phyloP scores from a whole-genome alignment of 2,329 filamentous ascomycete species.

The Eutypa lata region DNA sequence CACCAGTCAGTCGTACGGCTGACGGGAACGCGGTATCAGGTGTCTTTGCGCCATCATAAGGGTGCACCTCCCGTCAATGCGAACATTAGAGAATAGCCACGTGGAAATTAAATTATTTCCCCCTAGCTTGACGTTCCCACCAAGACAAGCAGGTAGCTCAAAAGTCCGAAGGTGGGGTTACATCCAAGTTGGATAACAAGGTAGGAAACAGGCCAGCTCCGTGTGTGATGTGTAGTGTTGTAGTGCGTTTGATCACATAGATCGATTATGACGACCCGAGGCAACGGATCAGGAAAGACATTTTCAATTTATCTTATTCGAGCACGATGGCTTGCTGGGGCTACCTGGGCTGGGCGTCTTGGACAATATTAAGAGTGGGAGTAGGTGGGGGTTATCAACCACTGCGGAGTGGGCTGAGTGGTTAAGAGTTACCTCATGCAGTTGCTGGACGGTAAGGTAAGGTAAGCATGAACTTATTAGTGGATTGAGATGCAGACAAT shows the following conservation, averaged over 20 bases:
- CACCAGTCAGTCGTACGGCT: background rate
- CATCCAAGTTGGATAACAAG: background rate
- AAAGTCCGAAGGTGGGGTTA: too few relatives aligned
- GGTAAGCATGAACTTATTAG: too few relatives aligned
- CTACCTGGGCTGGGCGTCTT: background rate
- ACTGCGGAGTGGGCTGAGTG: background rate
- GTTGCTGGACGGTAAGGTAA: too few relatives aligned
- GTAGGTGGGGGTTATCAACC: background rate
- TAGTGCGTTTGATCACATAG: background rate
- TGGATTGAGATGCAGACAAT: too few relatives aligned
- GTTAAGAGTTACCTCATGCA: too few relatives aligned
- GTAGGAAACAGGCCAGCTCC: background rate
- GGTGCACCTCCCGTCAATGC: too few relatives aligned
- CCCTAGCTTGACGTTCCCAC: too few relatives aligned
- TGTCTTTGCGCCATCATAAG: background rate
- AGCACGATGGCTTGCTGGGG: background rate
- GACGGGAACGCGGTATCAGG: background rate
- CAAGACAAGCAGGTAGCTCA: too few relatives aligned
- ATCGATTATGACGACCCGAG: background rate
- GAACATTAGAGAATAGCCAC: too few relatives aligned
- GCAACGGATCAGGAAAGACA: background rate
- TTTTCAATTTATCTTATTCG: background rate
- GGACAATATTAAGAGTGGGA: background rate
- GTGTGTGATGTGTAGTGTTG: background rate
- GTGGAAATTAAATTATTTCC: too few relatives aligned